Percentiles rank a stretch among this genome's conserved stretches.
These are phyloP conservation scores for Hypoxylon sp. DNA, from an alignment of 2,329 filamentous ascomycete genomes.

Conservation along the genomic window DNA sequence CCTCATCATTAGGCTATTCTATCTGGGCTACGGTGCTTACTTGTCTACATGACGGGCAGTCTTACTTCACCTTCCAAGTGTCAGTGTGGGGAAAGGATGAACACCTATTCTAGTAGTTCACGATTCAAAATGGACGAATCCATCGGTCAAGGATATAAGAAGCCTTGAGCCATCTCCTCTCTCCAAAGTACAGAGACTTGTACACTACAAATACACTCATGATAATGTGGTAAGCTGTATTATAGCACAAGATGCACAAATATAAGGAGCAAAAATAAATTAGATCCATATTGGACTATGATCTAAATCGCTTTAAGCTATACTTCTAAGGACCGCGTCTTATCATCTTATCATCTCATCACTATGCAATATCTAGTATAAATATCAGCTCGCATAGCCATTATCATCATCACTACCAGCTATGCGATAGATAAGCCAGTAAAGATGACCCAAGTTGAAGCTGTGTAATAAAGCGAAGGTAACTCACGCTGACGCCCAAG, in stretches of 20 bases:
- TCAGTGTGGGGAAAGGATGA: neutral
- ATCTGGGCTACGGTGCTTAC: neutral
- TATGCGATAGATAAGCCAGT: conserved; percentile 6
- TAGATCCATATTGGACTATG: neutral
- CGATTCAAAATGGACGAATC: neutral
- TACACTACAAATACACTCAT: neutral
- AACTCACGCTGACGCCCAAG: neutral
- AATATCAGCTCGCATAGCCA: conserved; percentile 8
- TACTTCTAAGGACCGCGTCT: neutral
- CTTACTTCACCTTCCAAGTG: conserved; percentile 2
- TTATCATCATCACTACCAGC: neutral
- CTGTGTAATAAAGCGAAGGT: neutral
- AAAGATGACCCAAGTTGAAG: neutral
- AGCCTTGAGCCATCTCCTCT: conserved; percentile 3
- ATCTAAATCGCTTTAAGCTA: neutral
- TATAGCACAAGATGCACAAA: neutral
- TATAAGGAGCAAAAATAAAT: conserved; percentile 3
- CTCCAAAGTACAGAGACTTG: neutral
- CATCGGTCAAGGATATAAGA: neutral
- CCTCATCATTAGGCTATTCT: neutral
- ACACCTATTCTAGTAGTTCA: neutral
- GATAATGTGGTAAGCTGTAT: conserved; percentile 5
- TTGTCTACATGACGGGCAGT: conserved; percentile 4
- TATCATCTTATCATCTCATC: no score
- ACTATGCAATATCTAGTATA: neutral